Evolutionary conservation across 345 rosid species (phyloP), one percentile per base, ranked within the genome.

Genomic region (Corchorus olitorius): DNA sequence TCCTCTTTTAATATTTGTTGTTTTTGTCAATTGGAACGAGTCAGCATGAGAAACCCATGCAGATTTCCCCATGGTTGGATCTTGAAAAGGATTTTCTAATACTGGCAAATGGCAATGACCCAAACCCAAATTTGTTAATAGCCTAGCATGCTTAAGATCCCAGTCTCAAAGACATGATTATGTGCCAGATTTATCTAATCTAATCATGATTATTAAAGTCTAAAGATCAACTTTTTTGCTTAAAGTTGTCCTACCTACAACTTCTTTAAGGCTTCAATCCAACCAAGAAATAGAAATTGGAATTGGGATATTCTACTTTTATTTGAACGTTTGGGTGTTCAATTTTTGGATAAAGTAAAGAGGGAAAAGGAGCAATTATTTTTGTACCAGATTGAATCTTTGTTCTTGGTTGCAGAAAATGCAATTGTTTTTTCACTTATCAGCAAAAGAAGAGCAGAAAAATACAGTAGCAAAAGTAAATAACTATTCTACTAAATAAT

Each of bases 331-430:
- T 45, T 8, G 46, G 41, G 33, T 62, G 27, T 37, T 39, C 10
- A 55, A 34, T 62, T 48, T 65, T 65, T 43, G 70, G 19, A 60
- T 52, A 48, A 34, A 27, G 66, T 1, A 55, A 17, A 22, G 67
- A 75, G 19, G 56, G 70, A 75, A 64, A 63, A 66, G 58, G n/a
- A 11, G 14, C 56, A 46, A 39, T 56, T n/a, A 65, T 62, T 63
- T 63, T 37, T 19, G 64, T 75, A 39, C 62, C 22, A 65, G 53
- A 75, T 33, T 16, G 77, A 63, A 39, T 50, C 46, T 53, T 53
- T 63, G 54, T 14, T 27, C 33, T 53, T 63, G 54, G 14, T 27
- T 49, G 69, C 65, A 27, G 55, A 72, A 73, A 56, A 58, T 16
- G 20, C 22, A 17, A 65, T 50, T 75, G 19, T 58, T 68, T 63